Conservation (phyloP, 1,284 basidiomycete species). For the Ustilago trichophora region DNA sequence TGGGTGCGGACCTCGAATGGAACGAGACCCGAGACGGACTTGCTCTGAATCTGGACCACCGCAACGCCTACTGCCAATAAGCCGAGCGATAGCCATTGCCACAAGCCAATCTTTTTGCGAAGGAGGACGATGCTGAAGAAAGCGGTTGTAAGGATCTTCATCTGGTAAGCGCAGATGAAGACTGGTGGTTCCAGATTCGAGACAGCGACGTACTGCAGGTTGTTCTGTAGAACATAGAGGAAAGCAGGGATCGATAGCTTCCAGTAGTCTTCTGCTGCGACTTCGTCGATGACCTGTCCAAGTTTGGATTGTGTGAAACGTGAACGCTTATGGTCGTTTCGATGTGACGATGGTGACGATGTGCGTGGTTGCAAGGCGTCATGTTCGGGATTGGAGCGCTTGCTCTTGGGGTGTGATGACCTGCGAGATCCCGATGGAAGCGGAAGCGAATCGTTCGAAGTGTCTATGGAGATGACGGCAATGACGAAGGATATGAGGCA, state of each 20-base stretch:
- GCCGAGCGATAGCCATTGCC: slow-evolving; percentile 84
- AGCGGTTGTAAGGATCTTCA: slow-evolving; percentile 90
- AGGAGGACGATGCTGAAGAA: slow-evolving; percentile 89
- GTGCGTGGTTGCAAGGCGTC: slow-evolving; percentile 13
- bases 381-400: slow-evolving; percentile 6
- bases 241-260: slow-evolving; percentile 95
- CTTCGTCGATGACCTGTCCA: slow-evolving; percentile 62
- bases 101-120: slow-evolving; percentile 77
- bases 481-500: slow-evolving; percentile 82
- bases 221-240: slow-evolving; percentile 88
- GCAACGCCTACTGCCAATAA: slow-evolving; percentile 89
- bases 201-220: slow-evolving; percentile 91
- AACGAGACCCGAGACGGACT: slow-evolving; percentile 43
- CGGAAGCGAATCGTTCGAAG: slow-evolving; percentile 18
- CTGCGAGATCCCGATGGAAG: slow-evolving; percentile 16
- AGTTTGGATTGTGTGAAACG: slow-evolving; percentile 13
- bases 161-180: slow-evolving; percentile 75
- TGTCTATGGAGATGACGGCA: slow-evolving; percentile 68
- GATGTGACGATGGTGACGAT: background rate
- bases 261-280: slow-evolving; percentile 82
- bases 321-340: background rate
- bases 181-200: slow-evolving; percentile 92
- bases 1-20: slow-evolving; percentile 43
- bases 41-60: slow-evolving; percentile 79
- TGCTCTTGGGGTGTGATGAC: slow-evolving; percentile 11